Evolutionary conservation across 1,139 yeast genomes (phyloP).

Genomic region (Lodderomyces beijingensis): DNA sequence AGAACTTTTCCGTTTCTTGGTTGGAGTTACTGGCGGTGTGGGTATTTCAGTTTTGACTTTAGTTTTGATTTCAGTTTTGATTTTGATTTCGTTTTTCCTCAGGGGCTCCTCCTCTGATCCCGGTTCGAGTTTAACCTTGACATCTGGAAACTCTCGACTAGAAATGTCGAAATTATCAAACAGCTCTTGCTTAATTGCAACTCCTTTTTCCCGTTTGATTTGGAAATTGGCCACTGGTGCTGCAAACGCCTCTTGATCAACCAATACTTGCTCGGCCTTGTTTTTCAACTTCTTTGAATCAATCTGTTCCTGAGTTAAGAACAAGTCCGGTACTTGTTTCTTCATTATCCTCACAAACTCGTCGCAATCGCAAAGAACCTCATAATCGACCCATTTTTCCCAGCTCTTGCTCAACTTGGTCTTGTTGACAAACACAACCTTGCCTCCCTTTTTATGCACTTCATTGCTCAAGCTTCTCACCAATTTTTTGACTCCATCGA

Average conservation of each 20-base stretch:
- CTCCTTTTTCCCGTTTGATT: slow-evolving; percentile 6
- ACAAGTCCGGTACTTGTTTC: slow-evolving; percentile 52
- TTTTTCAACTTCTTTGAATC: slow-evolving; percentile 39
- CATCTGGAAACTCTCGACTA: too few species aligned
- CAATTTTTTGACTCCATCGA: slow-evolving; percentile 65
- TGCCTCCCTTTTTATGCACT: slow-evolving; percentile 58
- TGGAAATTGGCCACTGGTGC: slow-evolving; percentile 7
- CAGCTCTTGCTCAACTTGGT: slow-evolving; percentile 49
- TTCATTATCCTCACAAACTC: slow-evolving; percentile 60
- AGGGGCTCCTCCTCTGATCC: neutral
- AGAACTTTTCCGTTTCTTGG: too few species aligned
- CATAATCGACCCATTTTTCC: slow-evolving; percentile 62
- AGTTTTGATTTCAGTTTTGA: too few species aligned
- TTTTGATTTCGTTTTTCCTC: neutral
- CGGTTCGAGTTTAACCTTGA: neutral
- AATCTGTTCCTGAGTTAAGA: slow-evolving; percentile 49
- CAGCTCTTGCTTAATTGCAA: slow-evolving; percentile 9
- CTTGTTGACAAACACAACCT: slow-evolving; percentile 60
- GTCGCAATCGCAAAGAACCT: slow-evolving; percentile 78
- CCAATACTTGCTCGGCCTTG: slow-evolving; percentile 7
- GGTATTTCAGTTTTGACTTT: slow-evolving; percentile 7
- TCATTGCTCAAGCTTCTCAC: slow-evolving; percentile 56
- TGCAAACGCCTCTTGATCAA: slow-evolving; percentile 1
- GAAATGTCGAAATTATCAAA: neutral
- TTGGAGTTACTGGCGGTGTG: slow-evolving; percentile 24